Evolutionary conservation across 306 rosid species (phyloP).

Genomic region (Delonix regia): DNA sequence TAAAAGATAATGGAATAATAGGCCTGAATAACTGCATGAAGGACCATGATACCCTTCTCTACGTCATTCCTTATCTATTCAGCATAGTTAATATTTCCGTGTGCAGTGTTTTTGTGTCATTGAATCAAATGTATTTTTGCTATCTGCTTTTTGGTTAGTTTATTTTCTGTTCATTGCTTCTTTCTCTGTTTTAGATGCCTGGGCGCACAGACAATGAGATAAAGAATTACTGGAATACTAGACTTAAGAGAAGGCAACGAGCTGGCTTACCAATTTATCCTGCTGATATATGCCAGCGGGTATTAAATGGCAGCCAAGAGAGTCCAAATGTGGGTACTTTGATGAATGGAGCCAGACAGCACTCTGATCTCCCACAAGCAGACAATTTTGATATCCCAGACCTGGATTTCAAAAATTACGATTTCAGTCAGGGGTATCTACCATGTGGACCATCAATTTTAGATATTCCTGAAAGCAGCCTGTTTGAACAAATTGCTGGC

Average conservation of each 20-base stretch:
- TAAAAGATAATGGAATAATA: background rate
- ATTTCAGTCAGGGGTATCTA: conserved; percentile 14
- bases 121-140: background rate
- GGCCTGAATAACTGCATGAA: background rate
- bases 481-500: conserved; percentile 45
- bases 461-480: conserved; percentile 31
- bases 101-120: background rate
- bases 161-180: conserved; percentile 20
- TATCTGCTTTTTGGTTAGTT: background rate
- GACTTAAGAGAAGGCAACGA: conserved; percentile 60
- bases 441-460: conserved; percentile 38
- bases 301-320: conserved; percentile 43
- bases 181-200: conserved; percentile 56
- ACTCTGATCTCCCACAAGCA: conserved; percentile 37
- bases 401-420: conserved; percentile 41
- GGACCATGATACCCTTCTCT: background rate
- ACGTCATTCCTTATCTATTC: background rate
- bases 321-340: conserved; percentile 31
- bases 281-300: conserved; percentile 45
- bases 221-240: conserved; percentile 81
- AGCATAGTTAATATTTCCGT: background rate
- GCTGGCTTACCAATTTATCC: conserved; percentile 71
- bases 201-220: conserved; percentile 88
- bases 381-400: conserved; percentile 51
- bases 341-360: conserved; percentile 31